Percentiles rank a stretch among this genome's conserved stretches.
These are phyloP conservation scores for Recurvomyces mirabilis DNA, from an alignment of 495 filamentous ascomycete genomes.

Conservation along the genomic window DNA sequence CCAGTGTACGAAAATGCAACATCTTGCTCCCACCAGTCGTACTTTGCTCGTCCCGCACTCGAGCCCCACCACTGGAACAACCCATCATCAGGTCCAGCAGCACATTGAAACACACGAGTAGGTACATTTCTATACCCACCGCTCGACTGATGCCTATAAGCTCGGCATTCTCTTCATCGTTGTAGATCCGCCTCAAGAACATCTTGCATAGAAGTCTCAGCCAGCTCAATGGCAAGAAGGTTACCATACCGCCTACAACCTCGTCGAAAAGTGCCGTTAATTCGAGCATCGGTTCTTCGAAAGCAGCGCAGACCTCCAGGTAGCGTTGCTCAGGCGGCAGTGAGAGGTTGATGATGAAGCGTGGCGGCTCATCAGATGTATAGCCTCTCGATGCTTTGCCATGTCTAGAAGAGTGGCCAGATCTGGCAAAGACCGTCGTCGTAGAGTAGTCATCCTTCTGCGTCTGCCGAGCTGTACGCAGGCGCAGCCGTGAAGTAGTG, in stretches of 20 bases:
- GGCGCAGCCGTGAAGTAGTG: too few relatives aligned
- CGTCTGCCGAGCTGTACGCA: too few relatives aligned
- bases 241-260: conserved; percentile 18
- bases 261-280: conserved; percentile 42
- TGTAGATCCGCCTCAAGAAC: conserved; percentile 40
- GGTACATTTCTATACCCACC: conserved; percentile 44
- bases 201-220: conserved; percentile 34
- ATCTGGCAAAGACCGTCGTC: too few relatives aligned
- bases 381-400: too few relatives aligned
- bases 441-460: too few relatives aligned
- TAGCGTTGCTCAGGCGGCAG: conserved; percentile 47
- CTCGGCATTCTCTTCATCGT: conserved; percentile 49
- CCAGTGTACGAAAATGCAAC: conserved; percentile 56
- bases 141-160: conserved; percentile 44
- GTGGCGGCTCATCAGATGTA: conserved; percentile 7
- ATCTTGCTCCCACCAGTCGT: conserved; percentile 32
- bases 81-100: conserved; percentile 55
- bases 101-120: conserved; percentile 51
- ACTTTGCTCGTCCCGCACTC: conserved; percentile 22
- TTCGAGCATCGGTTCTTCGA: conserved; percentile 32
- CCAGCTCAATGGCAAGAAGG: conserved; percentile 8
- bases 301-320: conserved; percentile 35
- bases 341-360: conserved; percentile 44
- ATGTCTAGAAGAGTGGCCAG: too few relatives aligned
- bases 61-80: conserved; percentile 49